Evolutionary conservation across 2,329 filamentous ascomycete genomes (phyloP), one percentile per base, ranked within the genome.

Genomic region (Aspergillus eucalypticola): DNA sequence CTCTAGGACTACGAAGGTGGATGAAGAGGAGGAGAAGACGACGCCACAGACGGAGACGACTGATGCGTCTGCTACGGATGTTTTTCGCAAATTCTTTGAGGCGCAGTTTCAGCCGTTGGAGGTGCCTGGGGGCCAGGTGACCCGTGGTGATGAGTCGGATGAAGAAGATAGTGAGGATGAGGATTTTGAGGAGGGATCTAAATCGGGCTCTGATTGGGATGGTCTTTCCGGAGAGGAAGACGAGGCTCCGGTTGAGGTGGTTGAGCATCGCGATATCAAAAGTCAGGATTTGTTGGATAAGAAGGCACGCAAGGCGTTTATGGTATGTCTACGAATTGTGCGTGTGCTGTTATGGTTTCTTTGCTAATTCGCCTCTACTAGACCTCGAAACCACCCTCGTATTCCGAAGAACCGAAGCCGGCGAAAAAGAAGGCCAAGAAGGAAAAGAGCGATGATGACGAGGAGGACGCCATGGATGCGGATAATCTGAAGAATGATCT

Each of bases 401-500:
- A 76, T 38, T 64, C 69, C 55, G 49, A 60, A 21, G 66, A 72
- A 19, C 53, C 59, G 49, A 63, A 56, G 8, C 56, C 58, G 21
- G 41, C 60, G 60, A 54, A 35, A 35, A 35, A 66, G 3, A 66
- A 63, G 17, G 54, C 66, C 23, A 67, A 63, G 32, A 60, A 72
- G 55, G 56, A 62, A 23, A 70, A 73, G 38, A 76, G 73, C 64
- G 76, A 73, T 64, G 73, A 81, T 29, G 77, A 83, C 60, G 78
- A 83, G 63, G 78, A 89, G 70, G 85, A 89, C 71, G 83, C 84
- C 54, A 82, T 82, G 17, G 87, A 89, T 72, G 75, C 81, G 23
- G 75, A 80, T 10, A 90, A 96, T 63, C 83, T 98, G 17, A 92
- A 93, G 74, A 93, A 97, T 75, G 95, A 98, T 75, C 87, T 96